Evolutionary conservation across 768 basidiomycete species (phyloP).

Genomic region (Chlorophyllum brunneum): DNA sequence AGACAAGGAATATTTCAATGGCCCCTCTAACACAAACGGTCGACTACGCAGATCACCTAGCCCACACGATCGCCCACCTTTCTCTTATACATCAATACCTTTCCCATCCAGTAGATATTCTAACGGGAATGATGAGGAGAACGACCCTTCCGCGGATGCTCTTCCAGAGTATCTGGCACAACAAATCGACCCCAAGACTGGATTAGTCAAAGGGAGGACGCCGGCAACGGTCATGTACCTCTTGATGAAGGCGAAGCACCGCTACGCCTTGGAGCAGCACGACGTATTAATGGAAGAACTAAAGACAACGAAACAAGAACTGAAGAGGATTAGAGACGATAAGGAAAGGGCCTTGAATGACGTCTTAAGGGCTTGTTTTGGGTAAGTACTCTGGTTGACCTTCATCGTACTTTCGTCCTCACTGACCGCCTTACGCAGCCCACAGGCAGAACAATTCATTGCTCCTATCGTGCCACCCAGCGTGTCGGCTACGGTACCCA

Average conservation of each 20-base stretch:
- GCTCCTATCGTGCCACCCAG: not conserved
- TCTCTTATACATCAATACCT: slow-evolving; percentile 6
- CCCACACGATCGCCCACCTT: slow-evolving; percentile 6
- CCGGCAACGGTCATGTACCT: slow-evolving; percentile 69
- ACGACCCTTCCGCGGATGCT: slow-evolving; percentile 29
- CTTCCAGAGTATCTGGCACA: slow-evolving; percentile 51
- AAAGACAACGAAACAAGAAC: slow-evolving; percentile 46
- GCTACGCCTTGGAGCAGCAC: slow-evolving; percentile 65
- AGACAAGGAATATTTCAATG: slow-evolving; percentile 18
- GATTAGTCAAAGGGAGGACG: slow-evolving; percentile 66
- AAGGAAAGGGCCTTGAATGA: slow-evolving; percentile 63
- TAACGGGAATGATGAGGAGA: slow-evolving; percentile 29
- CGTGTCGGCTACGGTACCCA: not conserved
- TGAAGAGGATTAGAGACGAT: slow-evolving; percentile 46
- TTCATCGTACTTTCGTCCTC: not conserved
- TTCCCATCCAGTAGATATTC: slow-evolving; percentile 4
- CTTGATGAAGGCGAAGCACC: slow-evolving; percentile 73
- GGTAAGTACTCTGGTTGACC: slow-evolving; percentile 19
- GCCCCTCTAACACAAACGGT: slow-evolving; percentile 16
- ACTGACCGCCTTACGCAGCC: not conserved
- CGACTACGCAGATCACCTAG: slow-evolving; percentile 9
- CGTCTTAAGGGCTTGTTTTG: slow-evolving; percentile 25
- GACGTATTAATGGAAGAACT: slow-evolving; percentile 64
- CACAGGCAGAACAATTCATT: slow-evolving; percentile 8
- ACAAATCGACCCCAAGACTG: slow-evolving; percentile 52